Evolutionary conservation across 1,284 basidiomycete species (phyloP).

Genomic region (Pseudozyma flocculosa): DNA sequence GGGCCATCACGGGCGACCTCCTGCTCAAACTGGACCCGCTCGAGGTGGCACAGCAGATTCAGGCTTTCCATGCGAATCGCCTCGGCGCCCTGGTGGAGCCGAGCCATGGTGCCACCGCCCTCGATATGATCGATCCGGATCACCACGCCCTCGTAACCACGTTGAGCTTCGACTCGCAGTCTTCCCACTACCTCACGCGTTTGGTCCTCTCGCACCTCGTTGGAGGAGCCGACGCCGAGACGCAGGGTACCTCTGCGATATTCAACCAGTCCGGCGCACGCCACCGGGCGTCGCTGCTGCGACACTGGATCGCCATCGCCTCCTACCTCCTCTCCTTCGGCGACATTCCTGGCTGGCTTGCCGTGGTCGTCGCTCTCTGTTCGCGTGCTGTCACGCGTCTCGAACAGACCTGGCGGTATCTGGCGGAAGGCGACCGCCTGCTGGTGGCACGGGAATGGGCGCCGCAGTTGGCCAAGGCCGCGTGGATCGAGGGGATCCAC

Average conservation of each 20-base stretch:
- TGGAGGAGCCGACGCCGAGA: slow-evolving; percentile 9
- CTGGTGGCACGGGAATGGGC: slow-evolving; percentile 46
- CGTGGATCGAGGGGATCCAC: slow-evolving; percentile 47
- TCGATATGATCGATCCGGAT: slow-evolving; percentile 3
- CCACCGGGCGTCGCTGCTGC: slow-evolving; percentile 45
- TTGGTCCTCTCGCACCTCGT: slow-evolving; percentile 49
- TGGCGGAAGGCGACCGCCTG: slow-evolving; percentile 41
- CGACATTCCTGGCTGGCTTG: slow-evolving; percentile 51
- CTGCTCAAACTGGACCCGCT: slow-evolving; percentile 43
- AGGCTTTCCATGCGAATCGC: slow-evolving; percentile 44
- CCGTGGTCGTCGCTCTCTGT: slow-evolving; percentile 49
- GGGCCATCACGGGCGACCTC: slow-evolving; percentile 21
- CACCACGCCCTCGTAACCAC: slow-evolving; percentile 10
- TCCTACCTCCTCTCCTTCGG: slow-evolving; percentile 34
- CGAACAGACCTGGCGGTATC: slow-evolving; percentile 47
- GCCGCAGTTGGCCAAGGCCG: slow-evolving; percentile 38
- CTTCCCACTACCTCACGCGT: slow-evolving; percentile 48
- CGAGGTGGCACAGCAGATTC: slow-evolving; percentile 56
- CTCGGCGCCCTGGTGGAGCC: slow-evolving; percentile 17
- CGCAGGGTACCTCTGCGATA: slow-evolving; percentile 4
- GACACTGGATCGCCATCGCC: slow-evolving; percentile 55
- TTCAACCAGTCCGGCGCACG: slow-evolving; percentile 18
- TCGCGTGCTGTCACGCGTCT: slow-evolving; percentile 53
- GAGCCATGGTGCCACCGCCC: slow-evolving; percentile 16
- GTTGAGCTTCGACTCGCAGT: slow-evolving; percentile 47